Evolutionary conservation across 2,329 filamentous ascomycete species (phyloP), one percentile per base, ranked within the genome.

Genomic region (Cladosporium sp.): DNA sequence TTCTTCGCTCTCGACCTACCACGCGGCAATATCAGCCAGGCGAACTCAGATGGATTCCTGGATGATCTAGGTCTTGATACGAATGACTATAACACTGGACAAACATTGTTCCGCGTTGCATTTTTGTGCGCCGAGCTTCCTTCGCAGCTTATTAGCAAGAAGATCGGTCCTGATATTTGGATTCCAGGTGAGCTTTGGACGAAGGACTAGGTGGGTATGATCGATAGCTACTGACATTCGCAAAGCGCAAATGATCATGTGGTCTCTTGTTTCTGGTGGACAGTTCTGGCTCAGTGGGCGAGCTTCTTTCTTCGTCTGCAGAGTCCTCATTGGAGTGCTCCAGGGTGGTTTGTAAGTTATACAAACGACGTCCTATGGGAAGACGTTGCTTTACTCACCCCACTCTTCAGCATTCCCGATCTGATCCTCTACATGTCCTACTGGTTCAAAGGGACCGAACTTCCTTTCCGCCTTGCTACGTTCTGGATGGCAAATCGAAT

Each of bases 401-500:
- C 22, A 27, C 22, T 56, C 22, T 5, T 4, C 22, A 27, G 22
- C 48, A 83, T 84, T 41, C 79, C 80, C 0, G 80, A 82, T 53
- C 79, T 79, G 18, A 77, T 86, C 12, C 69, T 86, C 0, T 89
- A 84, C 66, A 72, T 88, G 4, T 83, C 80, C 3, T 90, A 90
- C 65, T 91, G 84, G 67, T 90, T 88, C 69, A 89, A 80, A 38
- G 80, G 80, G 0, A 76, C 75, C 43, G 86, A 90, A 62, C 72
- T 90, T 0, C 84, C 86, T 0, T 76, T 78, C 9, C 78, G 86
- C 1, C 69, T 90, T 15, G 79, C 80, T 56, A 80, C 75, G 59
- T 89, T 89, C 69, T 90, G 85, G 85, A 16, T 61, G 6, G 54
- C 61, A 0, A 56, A 57, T 27, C 56, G 58, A 30, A 48, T 53